phyloP scores from a whole-genome alignment of 805 yeast species.

The Vanderwaltozyma polyspora region DNA sequence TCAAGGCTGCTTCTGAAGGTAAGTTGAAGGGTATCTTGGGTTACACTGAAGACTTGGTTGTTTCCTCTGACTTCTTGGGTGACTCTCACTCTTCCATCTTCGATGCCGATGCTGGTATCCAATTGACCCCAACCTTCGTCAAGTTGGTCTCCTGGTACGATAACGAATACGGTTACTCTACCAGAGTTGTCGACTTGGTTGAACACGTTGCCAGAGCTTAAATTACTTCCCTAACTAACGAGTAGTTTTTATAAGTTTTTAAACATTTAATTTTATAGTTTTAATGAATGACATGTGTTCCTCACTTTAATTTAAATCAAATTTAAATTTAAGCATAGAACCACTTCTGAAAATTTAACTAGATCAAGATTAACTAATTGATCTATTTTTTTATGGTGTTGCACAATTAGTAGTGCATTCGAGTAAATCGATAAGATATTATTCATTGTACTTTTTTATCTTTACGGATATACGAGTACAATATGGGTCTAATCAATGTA shows the following conservation, averaged over 20 bases:
- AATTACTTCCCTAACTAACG: no score
- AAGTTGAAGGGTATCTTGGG: slow-evolving; percentile 51
- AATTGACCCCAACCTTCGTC: slow-evolving; percentile 58
- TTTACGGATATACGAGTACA: no score
- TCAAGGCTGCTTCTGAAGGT: slow-evolving; percentile 51
- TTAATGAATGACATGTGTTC: slow-evolving; percentile 4
- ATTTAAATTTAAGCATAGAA: no score
- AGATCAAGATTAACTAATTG: no score
- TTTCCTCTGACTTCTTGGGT: slow-evolving; percentile 57
- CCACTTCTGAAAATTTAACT: no score
- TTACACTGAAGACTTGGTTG: slow-evolving; percentile 64
- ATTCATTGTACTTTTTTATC: no score
- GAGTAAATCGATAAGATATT: no score
- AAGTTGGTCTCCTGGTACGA: slow-evolving; percentile 66
- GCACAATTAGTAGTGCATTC: no score
- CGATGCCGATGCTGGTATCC: slow-evolving; percentile 61
- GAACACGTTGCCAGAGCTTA: slow-evolving; percentile 43
- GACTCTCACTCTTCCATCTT: slow-evolving; percentile 54
- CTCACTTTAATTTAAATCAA: no score
- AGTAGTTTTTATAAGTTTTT: slow-evolving; percentile 2
- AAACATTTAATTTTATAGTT: slow-evolving; percentile 1
- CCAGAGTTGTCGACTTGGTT: slow-evolving; percentile 65
- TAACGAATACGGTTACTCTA: slow-evolving; percentile 66
- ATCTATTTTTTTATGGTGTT: no score
- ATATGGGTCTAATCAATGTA: no score